Evolutionary conservation across 768 basidiomycete species (phyloP).

Genomic region (Gloeophyllum trabeum): DNA sequence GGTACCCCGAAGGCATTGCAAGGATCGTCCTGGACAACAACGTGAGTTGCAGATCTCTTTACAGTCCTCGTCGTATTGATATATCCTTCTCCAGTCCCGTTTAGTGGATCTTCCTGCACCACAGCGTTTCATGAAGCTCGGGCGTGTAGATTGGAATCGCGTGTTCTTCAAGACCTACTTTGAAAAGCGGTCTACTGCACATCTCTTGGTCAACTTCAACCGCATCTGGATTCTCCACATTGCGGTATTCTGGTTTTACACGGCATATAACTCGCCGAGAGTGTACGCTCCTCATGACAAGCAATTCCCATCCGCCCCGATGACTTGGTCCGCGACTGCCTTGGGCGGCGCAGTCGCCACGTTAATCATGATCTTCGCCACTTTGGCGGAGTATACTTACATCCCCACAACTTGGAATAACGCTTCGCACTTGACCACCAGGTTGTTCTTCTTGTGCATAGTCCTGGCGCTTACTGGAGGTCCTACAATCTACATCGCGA

Average conservation of each 20-base stretch:
- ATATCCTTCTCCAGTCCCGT: constrained; percentile 46
- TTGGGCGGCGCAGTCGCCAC: constrained; percentile 95
- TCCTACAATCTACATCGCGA: constrained; percentile 88
- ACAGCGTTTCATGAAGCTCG: constrained; percentile 88
- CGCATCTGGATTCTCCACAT: constrained; percentile 97
- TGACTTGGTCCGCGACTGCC: constrained; percentile 93
- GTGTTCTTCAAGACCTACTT: constrained; percentile 99
- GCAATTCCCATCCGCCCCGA: constrained; percentile 63
- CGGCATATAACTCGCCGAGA: constrained; percentile 91
- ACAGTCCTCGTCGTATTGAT: constrained; percentile 2
- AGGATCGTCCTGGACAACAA: constrained; percentile 85
- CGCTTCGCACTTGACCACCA: constrained; percentile 90
- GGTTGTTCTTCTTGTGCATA: constrained; percentile 83
- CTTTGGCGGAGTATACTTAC: constrained; percentile 90
- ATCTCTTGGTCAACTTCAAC: constrained; percentile 98
- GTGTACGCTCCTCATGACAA: constrained; percentile 72
- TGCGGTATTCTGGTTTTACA: constrained; percentile 92
- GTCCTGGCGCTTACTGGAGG: constrained; percentile 88
- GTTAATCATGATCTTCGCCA: constrained; percentile 87
- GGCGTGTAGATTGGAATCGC: constrained; percentile 85
- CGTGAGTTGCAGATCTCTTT: constrained; percentile 31
- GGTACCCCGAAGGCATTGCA: constrained; percentile 97
- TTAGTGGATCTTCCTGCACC: constrained; percentile 86
- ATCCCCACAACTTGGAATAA: constrained; percentile 99
- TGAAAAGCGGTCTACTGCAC: constrained; percentile 88